Conservation (phyloP, 257 asterid species). For the Echium plantagineum region DNA sequence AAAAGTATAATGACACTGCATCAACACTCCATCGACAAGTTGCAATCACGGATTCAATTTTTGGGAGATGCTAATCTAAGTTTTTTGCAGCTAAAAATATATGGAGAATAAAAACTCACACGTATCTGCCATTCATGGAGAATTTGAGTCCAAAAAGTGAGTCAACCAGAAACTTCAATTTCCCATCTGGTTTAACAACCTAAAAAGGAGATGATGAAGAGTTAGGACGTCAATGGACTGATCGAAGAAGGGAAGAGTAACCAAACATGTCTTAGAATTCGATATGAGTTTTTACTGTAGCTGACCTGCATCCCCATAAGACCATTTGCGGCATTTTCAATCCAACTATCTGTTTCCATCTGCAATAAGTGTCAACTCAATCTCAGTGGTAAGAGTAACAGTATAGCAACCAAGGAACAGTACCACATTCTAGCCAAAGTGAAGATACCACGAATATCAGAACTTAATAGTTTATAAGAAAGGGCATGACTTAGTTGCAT, state of each 20-base stretch:
- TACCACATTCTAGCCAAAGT: background rate
- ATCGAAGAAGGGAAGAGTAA: no score
- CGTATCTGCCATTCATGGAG: slow-evolving; percentile 76
- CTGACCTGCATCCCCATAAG: slow-evolving; percentile 83
- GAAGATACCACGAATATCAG: no score
- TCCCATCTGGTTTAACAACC: slow-evolving; percentile 62
- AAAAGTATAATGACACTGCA: no score
- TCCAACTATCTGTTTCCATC: slow-evolving; percentile 93
- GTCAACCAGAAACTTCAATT: slow-evolving; percentile 62
- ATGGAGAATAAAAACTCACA: slow-evolving; percentile 31
- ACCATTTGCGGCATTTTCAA: slow-evolving; percentile 91
- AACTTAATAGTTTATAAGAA: no score
- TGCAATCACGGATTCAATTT: no score
- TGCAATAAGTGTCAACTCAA: slow-evolving; percentile 13
- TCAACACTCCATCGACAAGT: no score
- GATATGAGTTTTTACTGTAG: background rate
- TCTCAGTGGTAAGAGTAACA: background rate
- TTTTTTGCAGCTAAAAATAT: no score
- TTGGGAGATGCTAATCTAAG: no score
- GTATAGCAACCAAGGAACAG: background rate
- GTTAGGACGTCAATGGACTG: background rate
- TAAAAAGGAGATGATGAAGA: slow-evolving; percentile 19
- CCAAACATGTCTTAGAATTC: background rate
- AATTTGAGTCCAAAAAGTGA: slow-evolving; percentile 58
- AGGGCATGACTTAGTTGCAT: no score